Evolutionary conservation across 179 eudicot genomes (phyloP), one percentile per base, ranked within the genome.

Genomic region (Camellia oleifera): DNA sequence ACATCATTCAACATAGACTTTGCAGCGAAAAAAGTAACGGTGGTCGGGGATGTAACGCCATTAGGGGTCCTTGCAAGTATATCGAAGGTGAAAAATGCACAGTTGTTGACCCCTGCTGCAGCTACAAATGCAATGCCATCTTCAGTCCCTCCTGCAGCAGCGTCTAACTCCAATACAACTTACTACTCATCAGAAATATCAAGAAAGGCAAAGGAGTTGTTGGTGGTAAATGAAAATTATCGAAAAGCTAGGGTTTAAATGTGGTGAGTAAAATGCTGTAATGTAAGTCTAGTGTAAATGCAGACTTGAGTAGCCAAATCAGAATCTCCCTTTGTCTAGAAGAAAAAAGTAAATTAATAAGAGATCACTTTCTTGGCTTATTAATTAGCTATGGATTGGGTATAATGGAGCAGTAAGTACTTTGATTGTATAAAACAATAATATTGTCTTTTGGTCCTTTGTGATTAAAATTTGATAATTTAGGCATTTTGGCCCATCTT

Each of bases 41-140:
- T 91, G 23, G 75, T 78, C 2, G 94, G 94, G 20, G 81, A 91
- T 32, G 82, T 91, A 56, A 91, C 92, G 5, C 92, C 94, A 13
- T 63, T 85, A 12, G 88, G 75, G 0, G 92, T 85, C 44, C 87
- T 91, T n/a, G 76, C 88, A 4, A 90, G 89, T 84, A 83, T 90
- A 64, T 90, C 90, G 7, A 90, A 90, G 86, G 92, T 91, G 60
- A 89, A 91, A 79, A 86, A 82, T 68, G 92, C 91, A 2, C 85
- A 90, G 10, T 48, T 90, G 12, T 88, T 85, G 91, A 83, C 87
- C 0, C 87, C 90, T 23, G 77, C 40, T 32, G 40, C 40, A 32
- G 40, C 40, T 32, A 32, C 40, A 32, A 32, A 32, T 32, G 40
- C 86, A 40, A 56, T 78, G 17, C 40, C 85, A 18, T 69, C 57